Evolutionary conservation across 768 basidiomycete species (phyloP), one percentile per base, ranked within the genome.

Genomic region (Termitomyces sp.): DNA sequence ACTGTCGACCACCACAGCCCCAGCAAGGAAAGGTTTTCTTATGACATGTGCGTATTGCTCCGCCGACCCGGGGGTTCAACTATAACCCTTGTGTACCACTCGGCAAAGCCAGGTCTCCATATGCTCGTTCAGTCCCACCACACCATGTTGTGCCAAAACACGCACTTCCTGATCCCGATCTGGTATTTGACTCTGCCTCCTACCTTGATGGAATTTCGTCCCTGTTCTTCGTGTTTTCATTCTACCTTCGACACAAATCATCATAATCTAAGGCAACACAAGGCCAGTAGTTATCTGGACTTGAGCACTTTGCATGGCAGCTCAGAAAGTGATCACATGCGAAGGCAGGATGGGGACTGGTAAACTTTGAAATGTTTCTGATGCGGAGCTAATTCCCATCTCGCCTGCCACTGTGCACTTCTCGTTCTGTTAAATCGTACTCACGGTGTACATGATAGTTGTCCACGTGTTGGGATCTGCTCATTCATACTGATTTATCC

Each of bases 201-300:
- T 86, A 88, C 68, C 85, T 86, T 3, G 83, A 80, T 3, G 89
- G 89, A 16, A 80, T 91, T 44, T 89, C 84, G 16, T 79, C 81
- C 59, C 72, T 88, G 18, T 88, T 91, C 72, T 92, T 91, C 63
- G 87, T 89, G 0, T 89, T 92, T 64, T 62, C 89, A 92, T 70
- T 78, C 74, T 55, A 78, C 86, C 61, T 93, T 93, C 75, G 74
- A 86, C 61, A 79, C 79, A 8, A 83, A 79, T 61, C 72, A 67
- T 32, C 46, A 26, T 4, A 77, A 85, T 66, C 76, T 72, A 68
- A 76, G 74, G 1, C 77, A 82, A 55, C 93, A 93, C 65, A 71
- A 81, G 42, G 72, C 85, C 0, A 86, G 84, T 67, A 86, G 85
- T 64, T 93, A 93, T 70, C 77, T 93, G 13, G 91, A 93, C 67